Evolutionary conservation across 1,284 basidiomycete species (phyloP), one percentile per base, ranked within the genome.

Genomic region (Rhizoctonia solani): DNA sequence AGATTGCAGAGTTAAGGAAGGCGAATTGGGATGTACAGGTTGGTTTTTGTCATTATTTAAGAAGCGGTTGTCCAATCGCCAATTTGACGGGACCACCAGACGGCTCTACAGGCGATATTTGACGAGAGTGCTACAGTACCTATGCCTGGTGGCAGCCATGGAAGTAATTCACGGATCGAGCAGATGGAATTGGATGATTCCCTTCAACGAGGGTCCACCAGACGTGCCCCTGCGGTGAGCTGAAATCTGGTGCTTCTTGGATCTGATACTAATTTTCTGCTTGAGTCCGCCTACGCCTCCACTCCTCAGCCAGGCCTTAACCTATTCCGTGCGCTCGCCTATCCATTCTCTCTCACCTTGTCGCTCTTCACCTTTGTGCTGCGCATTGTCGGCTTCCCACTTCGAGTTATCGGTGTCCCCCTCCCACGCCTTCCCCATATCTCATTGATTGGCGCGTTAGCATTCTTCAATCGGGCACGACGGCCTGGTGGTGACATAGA

Each of bases 21-120:
- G 84, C 86, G 1, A 81, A 81, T 39, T 90, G 88, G 88, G 84
- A 89, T 76, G 82, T 89, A 19, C 81, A 87, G 79, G 86, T 85
- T 69, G 67, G 74, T 63, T 25, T 16, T 54, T 8, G 29, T 27
- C 39, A 27, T 5, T 9, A 23, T n/a, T n/a, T n/a, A n/a, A n/a
- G n/a, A n/a, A n/a, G n/a, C n/a, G n/a, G n/a, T n/a, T n/a, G n/a
- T n/a, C n/a, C n/a, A n/a, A n/a, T n/a, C n/a, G n/a, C n/a, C n/a
- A n/a, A n/a, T n/a, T n/a, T n/a, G n/a, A n/a, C n/a, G n/a, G n/a
- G n/a, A n/a, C n/a, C n/a, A n/a, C 19, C 1, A 81, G 71, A 87
- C 87, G 21, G 83, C 83, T 21, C n/a, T 65, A 27, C 84, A 88
- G 71, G 73, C 87, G 16, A 80, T 89, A 29, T 86, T 88, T 70